Conservation (phyloP, 2,329 filamentous ascomycete genomes). For the Diaporthe sp. region DNA sequence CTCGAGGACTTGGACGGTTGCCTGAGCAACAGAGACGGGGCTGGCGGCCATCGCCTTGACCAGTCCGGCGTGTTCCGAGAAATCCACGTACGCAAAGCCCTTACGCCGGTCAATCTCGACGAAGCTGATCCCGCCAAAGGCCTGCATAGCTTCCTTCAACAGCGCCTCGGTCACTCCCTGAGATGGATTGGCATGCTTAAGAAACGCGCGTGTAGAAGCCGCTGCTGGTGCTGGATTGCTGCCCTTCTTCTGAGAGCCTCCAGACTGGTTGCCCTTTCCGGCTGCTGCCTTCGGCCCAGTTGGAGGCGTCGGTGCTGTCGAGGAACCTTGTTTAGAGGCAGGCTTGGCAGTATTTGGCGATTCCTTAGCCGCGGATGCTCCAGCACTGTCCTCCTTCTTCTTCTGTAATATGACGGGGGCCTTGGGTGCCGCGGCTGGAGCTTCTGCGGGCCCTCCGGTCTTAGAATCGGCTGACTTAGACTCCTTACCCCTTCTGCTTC, state of each 20-base stretch:
- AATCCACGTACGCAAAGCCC: conserved; percentile 94
- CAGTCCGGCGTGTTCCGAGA: conserved; percentile 78
- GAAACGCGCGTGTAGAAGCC: conserved; percentile 76
- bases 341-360: conserved; percentile 37
- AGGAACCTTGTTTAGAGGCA: conserved; percentile 43
- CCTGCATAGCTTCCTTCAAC: conserved; percentile 79
- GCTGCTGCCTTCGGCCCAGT: conserved; percentile 44
- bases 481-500: conserved; percentile 43
- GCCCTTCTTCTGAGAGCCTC: conserved; percentile 48
- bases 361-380: conserved; percentile 43
- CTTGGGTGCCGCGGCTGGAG: conserved; percentile 46
- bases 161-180: conserved; percentile 90
- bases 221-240: conserved; percentile 49
- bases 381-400: conserved; percentile 49
- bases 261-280: conserved; percentile 38
- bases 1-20: conserved; percentile 88
- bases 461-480: conserved; percentile 40
- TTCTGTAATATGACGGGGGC: conserved; percentile 53
- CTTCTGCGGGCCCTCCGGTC: conserved; percentile 43
- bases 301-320: conserved; percentile 41
- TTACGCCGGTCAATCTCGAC: conserved; percentile 97
- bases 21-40: conserved; percentile 85
- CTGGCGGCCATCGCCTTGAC: conserved; percentile 85
- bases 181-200: conserved; percentile 88
- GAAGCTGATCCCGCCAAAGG: conserved; percentile 79